phyloP scores from a whole-genome alignment of 2,329 filamentous ascomycete genomes.

The Aspergillus carbonarius region DNA sequence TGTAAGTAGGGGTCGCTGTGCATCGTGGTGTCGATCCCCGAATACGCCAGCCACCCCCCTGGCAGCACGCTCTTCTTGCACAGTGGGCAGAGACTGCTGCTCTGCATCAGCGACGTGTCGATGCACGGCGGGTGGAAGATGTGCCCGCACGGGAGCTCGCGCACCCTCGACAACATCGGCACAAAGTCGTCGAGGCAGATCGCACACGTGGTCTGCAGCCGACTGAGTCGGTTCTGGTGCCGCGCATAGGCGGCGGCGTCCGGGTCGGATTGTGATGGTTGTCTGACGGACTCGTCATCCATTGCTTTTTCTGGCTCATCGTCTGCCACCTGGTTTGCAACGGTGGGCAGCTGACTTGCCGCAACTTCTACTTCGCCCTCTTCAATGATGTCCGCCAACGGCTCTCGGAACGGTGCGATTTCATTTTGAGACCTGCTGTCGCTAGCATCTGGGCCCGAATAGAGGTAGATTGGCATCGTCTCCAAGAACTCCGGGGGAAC shows the following conservation, averaged over 20 bases:
- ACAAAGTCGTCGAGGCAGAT: slow-evolving; percentile 86
- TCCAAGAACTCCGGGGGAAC: slow-evolving; percentile 72
- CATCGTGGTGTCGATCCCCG: not conserved
- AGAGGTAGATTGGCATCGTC: slow-evolving; percentile 75
- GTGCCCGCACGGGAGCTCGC: slow-evolving; percentile 84
- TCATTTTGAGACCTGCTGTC: not conserved
- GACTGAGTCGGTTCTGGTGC: slow-evolving; percentile 32
- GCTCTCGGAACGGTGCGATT: not conserved
- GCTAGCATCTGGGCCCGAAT: slow-evolving; percentile 47
- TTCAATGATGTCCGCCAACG: not conserved
- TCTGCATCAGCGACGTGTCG: slow-evolving; percentile 74
- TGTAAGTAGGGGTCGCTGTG: not conserved
- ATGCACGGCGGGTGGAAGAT: slow-evolving; percentile 94
- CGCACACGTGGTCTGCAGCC: slow-evolving; percentile 79
- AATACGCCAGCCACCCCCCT: slow-evolving; percentile 14
- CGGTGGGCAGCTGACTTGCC: not conserved
- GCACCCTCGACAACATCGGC: slow-evolving; percentile 67
- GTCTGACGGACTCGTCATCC: not conserved
- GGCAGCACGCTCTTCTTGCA: slow-evolving; percentile 86
- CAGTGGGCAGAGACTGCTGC: slow-evolving; percentile 83
- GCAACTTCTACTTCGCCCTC: not conserved
- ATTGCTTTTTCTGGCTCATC: not conserved
- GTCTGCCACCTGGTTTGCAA: not conserved
- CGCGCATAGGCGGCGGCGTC: slow-evolving; percentile 1
- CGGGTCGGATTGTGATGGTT: not conserved